These are phyloP conservation scores for Mallotus repandus DNA, from an alignment of 441 rosid genomes.

Conservation along the genomic window DNA sequence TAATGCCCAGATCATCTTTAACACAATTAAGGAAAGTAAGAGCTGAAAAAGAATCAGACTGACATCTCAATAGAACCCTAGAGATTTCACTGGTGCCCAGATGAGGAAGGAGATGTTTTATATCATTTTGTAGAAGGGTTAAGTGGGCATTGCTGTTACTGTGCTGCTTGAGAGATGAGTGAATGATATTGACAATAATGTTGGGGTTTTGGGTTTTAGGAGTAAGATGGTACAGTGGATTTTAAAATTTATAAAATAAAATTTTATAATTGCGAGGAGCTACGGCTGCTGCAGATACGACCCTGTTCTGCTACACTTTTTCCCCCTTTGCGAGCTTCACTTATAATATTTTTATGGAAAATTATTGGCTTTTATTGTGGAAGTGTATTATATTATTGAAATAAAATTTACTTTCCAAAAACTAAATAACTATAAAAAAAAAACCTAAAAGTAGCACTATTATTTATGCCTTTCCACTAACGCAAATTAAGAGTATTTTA, in stretches of 20 bases:
- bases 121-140: conserved; percentile 31
- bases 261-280: too few species aligned
- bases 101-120: conserved; percentile 49
- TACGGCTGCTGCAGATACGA: too few species aligned
- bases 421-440: too few species aligned
- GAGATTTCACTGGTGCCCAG: conserved; percentile 65
- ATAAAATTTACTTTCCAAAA: too few species aligned
- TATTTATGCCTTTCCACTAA: too few species aligned
- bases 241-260: conserved; percentile 10
- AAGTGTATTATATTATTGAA: too few species aligned
- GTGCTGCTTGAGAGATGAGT: conserved; percentile 51
- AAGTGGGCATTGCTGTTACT: conserved; percentile 27
- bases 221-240: conserved; percentile 63
- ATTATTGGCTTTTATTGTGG: too few species aligned
- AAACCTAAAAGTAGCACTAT: too few species aligned
- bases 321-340: too few species aligned
- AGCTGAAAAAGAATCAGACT: conserved; percentile 66
- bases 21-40: conserved; percentile 75
- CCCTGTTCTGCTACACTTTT: too few species aligned
- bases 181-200: conserved; percentile 59
- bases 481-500: too few species aligned
- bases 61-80: conserved; percentile 78
- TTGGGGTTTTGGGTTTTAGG: conserved; percentile 71
- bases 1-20: conserved; percentile 49
- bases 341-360: too few species aligned